Evolutionary conservation across 2,329 filamentous ascomycete species (phyloP).

Genomic region (Scytalidium lignicola): DNA sequence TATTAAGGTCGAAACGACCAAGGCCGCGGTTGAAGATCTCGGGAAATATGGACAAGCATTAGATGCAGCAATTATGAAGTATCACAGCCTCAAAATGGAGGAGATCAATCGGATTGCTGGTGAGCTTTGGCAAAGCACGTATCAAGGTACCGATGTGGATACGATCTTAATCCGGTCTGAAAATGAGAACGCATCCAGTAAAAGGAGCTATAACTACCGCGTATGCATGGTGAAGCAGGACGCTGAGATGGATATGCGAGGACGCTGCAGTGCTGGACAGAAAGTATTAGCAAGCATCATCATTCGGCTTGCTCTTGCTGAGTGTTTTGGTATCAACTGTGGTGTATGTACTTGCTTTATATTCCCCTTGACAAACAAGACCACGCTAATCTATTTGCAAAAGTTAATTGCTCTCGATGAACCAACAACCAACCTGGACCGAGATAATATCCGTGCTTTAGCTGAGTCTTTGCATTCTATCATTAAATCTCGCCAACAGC

Average conservation of each 20-base stretch:
- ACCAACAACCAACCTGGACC: slow-evolving; percentile 93
- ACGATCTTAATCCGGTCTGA: slow-evolving; percentile 94
- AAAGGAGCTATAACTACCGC: slow-evolving; percentile 91
- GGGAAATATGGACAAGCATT: slow-evolving; percentile 76
- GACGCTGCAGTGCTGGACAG: slow-evolving; percentile 91
- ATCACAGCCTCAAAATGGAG: slow-evolving; percentile 94
- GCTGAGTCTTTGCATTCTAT: slow-evolving; percentile 82
- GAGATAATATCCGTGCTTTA: slow-evolving; percentile 87
- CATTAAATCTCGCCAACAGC: slow-evolving; percentile 74
- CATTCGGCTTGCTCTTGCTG: slow-evolving; percentile 90
- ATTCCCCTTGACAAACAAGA: background rate
- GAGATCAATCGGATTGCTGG: slow-evolving; percentile 94
- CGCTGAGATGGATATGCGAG: slow-evolving; percentile 98
- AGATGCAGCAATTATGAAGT: slow-evolving; percentile 96
- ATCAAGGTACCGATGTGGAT: slow-evolving; percentile 95
- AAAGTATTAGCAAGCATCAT: slow-evolving; percentile 97
- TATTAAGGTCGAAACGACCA: slow-evolving; percentile 86
- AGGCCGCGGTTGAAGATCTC: slow-evolving; percentile 87
- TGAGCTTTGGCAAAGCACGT: slow-evolving; percentile 95
- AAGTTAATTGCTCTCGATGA: slow-evolving; percentile 89
- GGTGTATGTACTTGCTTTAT: slow-evolving; percentile 41
- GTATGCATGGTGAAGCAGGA: slow-evolving; percentile 97
- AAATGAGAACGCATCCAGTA: slow-evolving; percentile 64
- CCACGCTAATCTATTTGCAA: background rate
- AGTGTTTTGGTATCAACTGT: slow-evolving; percentile 94